Percentiles rank a stretch among this genome's conserved stretches.
phyloP scores from a whole-genome alignment of 306 rosid genomes.

The Calophaca sinica region DNA sequence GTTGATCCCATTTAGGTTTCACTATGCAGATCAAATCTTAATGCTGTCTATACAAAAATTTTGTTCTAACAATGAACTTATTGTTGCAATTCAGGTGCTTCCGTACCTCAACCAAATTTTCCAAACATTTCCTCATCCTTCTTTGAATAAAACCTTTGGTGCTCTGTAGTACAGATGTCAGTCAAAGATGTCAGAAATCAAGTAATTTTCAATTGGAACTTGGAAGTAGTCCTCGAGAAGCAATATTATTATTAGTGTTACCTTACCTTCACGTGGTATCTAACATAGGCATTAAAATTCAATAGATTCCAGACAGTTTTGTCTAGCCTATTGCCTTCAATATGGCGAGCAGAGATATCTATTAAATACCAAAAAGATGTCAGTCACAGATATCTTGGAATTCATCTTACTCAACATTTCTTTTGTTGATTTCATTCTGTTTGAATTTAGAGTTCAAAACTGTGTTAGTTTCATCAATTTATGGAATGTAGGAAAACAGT shows the following conservation, averaged over 20 bases:
- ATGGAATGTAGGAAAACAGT: conserved; percentile 21
- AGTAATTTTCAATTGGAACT: conserved; percentile 30
- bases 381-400: conserved; percentile 23
- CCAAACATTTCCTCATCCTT: conserved; percentile 83
- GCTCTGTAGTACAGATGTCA: conserved; percentile 54
- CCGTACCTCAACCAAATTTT: conserved; percentile 72
- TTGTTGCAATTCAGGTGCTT: conserved; percentile 12
- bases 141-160: conserved; percentile 84
- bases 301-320: conserved; percentile 85
- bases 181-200: conserved; percentile 21
- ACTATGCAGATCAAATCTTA: conserved; percentile 10
- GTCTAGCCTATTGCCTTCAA: conserved; percentile 75
- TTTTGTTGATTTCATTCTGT: conserved; percentile 22
- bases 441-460: conserved; percentile 29
- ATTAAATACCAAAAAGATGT: conserved; percentile 32
- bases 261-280: conserved; percentile 71
- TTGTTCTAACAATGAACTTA: neutral
- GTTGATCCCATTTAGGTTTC: conserved; percentile 28
- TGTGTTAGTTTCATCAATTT: conserved; percentile 11
- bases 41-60: neutral
- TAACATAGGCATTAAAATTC: conserved; percentile 76
- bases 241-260: conserved; percentile 35
- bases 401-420: conserved; percentile 9
- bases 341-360: conserved; percentile 73
- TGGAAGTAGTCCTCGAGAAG: neutral